Percentiles rank a stretch among this genome's conserved stretches.
phyloP scores from a whole-genome alignment of 2,329 filamentous ascomycete genomes.

The Sporothrix brunneoviolacea region DNA sequence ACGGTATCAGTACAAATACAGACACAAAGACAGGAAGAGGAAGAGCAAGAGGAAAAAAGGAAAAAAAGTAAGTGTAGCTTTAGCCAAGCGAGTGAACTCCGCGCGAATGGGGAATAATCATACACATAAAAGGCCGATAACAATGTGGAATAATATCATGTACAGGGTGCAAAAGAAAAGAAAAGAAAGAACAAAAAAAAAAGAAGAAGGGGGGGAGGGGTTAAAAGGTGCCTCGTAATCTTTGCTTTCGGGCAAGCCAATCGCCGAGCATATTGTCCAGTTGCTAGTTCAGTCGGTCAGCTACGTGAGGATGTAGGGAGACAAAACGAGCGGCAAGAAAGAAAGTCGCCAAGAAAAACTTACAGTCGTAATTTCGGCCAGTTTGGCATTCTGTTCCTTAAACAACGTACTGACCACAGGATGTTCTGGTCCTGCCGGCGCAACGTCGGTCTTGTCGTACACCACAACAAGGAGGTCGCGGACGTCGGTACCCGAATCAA shows the following conservation, averaged over 20 bases:
- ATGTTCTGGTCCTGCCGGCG: slow-evolving; percentile 74
- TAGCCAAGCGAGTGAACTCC: slow-evolving; percentile 5
- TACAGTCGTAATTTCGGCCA: slow-evolving; percentile 78
- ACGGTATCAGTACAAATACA: neutral
- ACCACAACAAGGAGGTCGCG: slow-evolving; percentile 86
- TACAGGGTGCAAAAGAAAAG: neutral
- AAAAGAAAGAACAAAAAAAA: neutral
- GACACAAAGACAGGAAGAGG: neutral
- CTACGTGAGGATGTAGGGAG: slow-evolving; percentile 7
- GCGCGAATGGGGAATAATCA: slow-evolving; percentile 18
- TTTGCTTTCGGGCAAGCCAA: slow-evolving; percentile 66
- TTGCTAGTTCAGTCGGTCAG: slow-evolving; percentile 43
- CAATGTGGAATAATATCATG: no score
- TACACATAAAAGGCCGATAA: slow-evolving; percentile 13
- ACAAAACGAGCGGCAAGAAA: neutral
- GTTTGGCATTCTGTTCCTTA: slow-evolving; percentile 75
- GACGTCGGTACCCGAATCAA: slow-evolving; percentile 84
- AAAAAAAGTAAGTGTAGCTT: neutral
- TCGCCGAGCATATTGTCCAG: slow-evolving; percentile 81
- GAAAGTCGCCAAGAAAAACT: slow-evolving; percentile 26
- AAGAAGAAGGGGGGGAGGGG: neutral
- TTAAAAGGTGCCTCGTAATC: slow-evolving; percentile 2
- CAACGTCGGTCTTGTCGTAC: slow-evolving; percentile 81
- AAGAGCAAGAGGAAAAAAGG: neutral
- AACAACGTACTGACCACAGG: slow-evolving; percentile 76